Evolutionary conservation across 257 asterid species (phyloP).

Genomic region (Prunella vulgaris): DNA sequence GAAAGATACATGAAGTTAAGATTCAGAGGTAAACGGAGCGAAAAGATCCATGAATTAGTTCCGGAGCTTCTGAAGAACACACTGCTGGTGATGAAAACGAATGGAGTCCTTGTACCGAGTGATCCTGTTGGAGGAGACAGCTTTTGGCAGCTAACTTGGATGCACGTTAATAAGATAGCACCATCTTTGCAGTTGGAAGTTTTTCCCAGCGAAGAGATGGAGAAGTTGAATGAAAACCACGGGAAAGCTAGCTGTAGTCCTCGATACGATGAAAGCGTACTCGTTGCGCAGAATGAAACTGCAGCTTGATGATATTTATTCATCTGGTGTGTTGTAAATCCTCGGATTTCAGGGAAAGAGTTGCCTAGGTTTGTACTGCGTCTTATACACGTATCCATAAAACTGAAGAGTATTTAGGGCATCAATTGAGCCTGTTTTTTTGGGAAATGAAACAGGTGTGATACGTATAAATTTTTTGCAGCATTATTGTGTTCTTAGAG

Average conservation of each 20-base stretch:
- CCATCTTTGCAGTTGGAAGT: constrained; percentile 70
- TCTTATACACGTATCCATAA: neutral
- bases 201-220: constrained; percentile 60
- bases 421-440: constrained; percentile 9
- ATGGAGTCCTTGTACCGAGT: constrained; percentile 58
- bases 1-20: constrained; percentile 61
- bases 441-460: constrained; percentile 16
- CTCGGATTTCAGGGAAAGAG: neutral
- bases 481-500: constrained; percentile 23
- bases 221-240: constrained; percentile 45
- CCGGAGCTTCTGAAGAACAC: constrained; percentile 92
- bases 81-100: constrained; percentile 66
- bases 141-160: constrained; percentile 87
- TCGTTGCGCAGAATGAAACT: constrained; percentile 58
- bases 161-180: constrained; percentile 57
- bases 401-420: constrained; percentile 7
- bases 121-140: constrained; percentile 59
- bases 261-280: constrained; percentile 43
- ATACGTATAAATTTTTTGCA: constrained; percentile 25
- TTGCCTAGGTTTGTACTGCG: neutral
- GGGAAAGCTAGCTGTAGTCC: constrained; percentile 45
- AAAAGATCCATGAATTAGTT: constrained; percentile 71
- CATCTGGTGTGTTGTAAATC: neutral
- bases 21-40: constrained; percentile 71
- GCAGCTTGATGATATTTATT: constrained; percentile 36